Conservation (phyloP, 1,284 basidiomycete species). For the Puccinia triticina region DNA sequence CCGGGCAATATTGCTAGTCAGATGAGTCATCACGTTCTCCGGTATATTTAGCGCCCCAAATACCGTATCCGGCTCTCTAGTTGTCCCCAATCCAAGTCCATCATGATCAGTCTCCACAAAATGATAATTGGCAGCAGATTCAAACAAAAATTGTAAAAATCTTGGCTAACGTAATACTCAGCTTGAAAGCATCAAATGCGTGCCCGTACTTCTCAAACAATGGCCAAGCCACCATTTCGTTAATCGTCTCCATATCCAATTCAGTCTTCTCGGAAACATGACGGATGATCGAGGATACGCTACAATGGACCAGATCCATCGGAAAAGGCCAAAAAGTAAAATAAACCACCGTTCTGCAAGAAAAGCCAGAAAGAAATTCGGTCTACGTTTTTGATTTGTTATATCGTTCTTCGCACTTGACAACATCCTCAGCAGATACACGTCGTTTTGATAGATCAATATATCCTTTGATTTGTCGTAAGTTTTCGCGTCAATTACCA, state of each 20-base stretch:
- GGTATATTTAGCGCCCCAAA: slow-evolving; percentile 72
- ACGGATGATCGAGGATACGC: slow-evolving; percentile 73
- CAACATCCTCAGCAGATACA: slow-evolving; percentile 97
- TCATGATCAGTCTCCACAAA: background rate
- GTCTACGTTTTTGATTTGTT: slow-evolving; percentile 96
- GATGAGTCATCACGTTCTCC: slow-evolving; percentile 69
- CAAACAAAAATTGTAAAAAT: background rate
- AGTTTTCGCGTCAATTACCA: slow-evolving; percentile 38
- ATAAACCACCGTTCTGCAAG: background rate
- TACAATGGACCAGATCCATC: background rate
- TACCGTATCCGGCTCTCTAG: slow-evolving; percentile 83
- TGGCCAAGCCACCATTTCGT: slow-evolving; percentile 91
- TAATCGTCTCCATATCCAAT: slow-evolving; percentile 71
- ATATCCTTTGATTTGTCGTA: slow-evolving; percentile 72
- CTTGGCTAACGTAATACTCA: slow-evolving; percentile 78
- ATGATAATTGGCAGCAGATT: background rate
- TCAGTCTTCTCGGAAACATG: slow-evolving; percentile 87
- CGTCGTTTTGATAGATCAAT: slow-evolving; percentile 99
- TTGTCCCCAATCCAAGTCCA: background rate
- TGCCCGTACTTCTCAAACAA: slow-evolving; percentile 90
- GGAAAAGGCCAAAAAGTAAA: background rate
- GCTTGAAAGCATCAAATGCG: slow-evolving; percentile 96
- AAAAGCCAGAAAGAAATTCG: background rate
- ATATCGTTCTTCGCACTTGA: slow-evolving; percentile 97
- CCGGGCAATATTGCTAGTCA: slow-evolving; percentile 85